Conservation (phyloP, 208 protist species). For the Leishmania tropica region DNA sequence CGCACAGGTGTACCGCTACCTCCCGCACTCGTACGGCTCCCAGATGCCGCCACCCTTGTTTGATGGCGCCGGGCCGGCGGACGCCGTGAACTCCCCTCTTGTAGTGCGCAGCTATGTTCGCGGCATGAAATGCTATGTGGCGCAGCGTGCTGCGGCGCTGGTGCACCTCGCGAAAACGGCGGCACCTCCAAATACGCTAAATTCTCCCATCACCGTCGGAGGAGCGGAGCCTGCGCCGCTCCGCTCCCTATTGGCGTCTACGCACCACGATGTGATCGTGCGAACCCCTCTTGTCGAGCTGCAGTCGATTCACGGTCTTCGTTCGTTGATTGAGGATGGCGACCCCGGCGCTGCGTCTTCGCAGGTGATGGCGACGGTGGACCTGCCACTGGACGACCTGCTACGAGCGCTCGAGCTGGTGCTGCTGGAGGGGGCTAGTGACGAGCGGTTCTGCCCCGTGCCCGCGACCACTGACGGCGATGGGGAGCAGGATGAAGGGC, state of each 20-base stretch:
- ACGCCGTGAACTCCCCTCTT: constrained; percentile 9
- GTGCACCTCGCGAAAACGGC: constrained; percentile 19
- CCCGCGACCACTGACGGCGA: background rate
- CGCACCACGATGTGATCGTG: constrained; percentile 26
- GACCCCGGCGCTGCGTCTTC: background rate
- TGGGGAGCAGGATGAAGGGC: background rate
- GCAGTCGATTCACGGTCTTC: constrained; percentile 27
- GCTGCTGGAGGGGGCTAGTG: constrained; percentile 38
- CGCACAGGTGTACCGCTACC: constrained; percentile 85
- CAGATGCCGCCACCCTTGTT: constrained; percentile 88
- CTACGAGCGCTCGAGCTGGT: constrained; percentile 50
- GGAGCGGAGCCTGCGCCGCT: constrained; percentile 13
- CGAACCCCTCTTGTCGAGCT: constrained; percentile 25
- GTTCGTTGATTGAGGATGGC: background rate
- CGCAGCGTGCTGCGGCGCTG: constrained; percentile 36
- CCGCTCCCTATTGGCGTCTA: background rate
- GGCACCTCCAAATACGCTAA: background rate
- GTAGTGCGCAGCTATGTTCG: constrained; percentile 38
- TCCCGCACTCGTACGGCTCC: constrained; percentile 72
- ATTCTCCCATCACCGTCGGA: background rate
- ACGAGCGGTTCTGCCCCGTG: constrained; percentile 29
- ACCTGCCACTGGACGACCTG: constrained; percentile 30
- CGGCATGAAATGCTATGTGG: constrained; percentile 55
- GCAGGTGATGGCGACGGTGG: constrained; percentile 17
- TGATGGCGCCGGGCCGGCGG: constrained; percentile 20